These are phyloP conservation scores for Cardamine resedifolia DNA, from an alignment of 345 rosid genomes.

Conservation along the genomic window DNA sequence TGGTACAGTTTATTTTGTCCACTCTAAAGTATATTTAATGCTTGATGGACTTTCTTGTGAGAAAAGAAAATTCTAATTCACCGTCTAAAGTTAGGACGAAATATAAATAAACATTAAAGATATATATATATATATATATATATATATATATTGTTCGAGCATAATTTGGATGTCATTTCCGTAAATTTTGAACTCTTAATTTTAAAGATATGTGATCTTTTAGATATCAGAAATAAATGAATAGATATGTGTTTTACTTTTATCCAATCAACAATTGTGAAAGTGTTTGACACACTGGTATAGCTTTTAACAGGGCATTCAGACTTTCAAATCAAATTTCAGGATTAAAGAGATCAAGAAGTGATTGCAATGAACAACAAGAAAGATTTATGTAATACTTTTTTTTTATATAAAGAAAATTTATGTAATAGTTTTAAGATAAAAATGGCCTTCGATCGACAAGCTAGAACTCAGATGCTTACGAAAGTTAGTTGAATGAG, in stretches of 20 bases:
- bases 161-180: background rate
- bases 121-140: background rate
- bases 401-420: no score
- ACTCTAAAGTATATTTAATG: background rate
- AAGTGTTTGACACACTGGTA: background rate
- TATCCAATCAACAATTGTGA: background rate
- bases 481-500: background rate
- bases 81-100: background rate
- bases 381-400: no score
- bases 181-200: background rate
- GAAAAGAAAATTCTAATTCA: background rate
- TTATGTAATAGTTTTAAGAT: background rate
- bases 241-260: background rate
- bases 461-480: background rate
- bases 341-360: background rate
- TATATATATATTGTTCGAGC: background rate
- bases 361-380: background rate
- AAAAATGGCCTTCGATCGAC: no score
- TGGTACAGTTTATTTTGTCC: background rate
- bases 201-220: background rate
- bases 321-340: no score
- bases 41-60: background rate
- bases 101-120: background rate
- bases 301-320: no score
- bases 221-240: background rate